Evolutionary conservation across 768 basidiomycete genomes (phyloP).

Genomic region (Tricholoma hemisulphureum): DNA sequence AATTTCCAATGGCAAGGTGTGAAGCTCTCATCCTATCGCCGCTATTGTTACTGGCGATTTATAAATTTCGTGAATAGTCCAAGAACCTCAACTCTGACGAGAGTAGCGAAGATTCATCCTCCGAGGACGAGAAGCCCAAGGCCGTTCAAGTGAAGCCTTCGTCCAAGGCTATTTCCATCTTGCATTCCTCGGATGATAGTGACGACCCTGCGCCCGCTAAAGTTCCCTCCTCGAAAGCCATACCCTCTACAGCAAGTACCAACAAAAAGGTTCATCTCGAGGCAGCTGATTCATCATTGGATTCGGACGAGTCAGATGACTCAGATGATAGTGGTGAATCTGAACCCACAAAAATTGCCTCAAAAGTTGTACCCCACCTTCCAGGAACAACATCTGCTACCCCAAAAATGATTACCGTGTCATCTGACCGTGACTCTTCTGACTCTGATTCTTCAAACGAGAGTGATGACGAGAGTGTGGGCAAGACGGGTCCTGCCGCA

Average conservation of each 20-base stretch:
- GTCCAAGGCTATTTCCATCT: conserved; percentile 36
- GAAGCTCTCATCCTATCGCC: conserved; percentile 8
- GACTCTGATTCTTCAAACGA: conserved; percentile 14
- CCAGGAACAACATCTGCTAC: conserved; percentile 5
- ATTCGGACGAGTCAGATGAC: background rate
- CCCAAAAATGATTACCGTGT: conserved; percentile 6
- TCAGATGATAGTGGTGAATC: background rate
- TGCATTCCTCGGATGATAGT: conserved; percentile 30
- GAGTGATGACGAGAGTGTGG: conserved; percentile 2
- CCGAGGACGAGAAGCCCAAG: conserved; percentile 59
- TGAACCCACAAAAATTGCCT: background rate
- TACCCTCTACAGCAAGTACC: conserved; percentile 14
- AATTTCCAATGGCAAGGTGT: conserved; percentile 33
- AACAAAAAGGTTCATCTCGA: conserved; percentile 13
- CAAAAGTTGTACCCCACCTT: background rate
- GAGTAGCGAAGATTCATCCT: conserved; percentile 42
- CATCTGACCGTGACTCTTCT: conserved; percentile 27
- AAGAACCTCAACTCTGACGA: conserved; percentile 43
- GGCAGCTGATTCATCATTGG: conserved; percentile 1
- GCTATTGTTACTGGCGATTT: conserved; percentile 1
- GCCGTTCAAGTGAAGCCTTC: conserved; percentile 46
- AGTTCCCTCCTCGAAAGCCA: conserved; percentile 17
- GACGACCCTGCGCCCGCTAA: conserved; percentile 32
- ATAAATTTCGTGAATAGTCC: conserved; percentile 11
- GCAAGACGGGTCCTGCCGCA: conserved; percentile 13